phyloP scores from a whole-genome alignment of 306 rosid genomes.

The Fagus sylvatica region DNA sequence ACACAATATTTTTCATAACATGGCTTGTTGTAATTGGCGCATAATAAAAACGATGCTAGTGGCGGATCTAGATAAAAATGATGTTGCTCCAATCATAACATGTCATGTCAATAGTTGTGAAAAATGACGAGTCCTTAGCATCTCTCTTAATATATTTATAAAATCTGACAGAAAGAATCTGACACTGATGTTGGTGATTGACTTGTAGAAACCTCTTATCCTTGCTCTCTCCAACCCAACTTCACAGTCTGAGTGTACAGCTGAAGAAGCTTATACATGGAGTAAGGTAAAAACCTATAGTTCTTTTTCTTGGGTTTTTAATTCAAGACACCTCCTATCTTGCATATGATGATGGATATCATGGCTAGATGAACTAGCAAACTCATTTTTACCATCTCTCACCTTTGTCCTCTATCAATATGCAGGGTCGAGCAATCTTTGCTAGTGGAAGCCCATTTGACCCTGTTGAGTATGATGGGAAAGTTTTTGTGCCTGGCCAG shows the following conservation, averaged over 20 bases:
- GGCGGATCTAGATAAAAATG: too few relatives aligned
- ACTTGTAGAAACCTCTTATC: constrained; percentile 88
- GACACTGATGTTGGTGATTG: constrained; percentile 26
- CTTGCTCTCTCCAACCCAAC: constrained; percentile 98
- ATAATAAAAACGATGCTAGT: too few relatives aligned
- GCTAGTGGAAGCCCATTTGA: constrained; percentile 98
- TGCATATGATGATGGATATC: not conserved
- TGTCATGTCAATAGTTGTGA: too few relatives aligned
- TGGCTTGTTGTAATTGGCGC: too few relatives aligned
- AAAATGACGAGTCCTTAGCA: too few relatives aligned
- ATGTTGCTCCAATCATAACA: too few relatives aligned
- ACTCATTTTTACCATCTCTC: not conserved
- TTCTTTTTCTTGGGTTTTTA: not conserved
- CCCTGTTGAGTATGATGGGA: constrained; percentile 64
- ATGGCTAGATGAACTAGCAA: not conserved
- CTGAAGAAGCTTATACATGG: constrained; percentile 98
- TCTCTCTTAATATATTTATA: too few relatives aligned
- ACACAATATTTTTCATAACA: too few relatives aligned
- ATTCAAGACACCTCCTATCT: constrained; percentile 6
- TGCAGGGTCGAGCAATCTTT: constrained; percentile 83
- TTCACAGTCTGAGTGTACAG: constrained; percentile 97
- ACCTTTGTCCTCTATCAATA: constrained; percentile 15
- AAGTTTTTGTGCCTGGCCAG: constrained; percentile 90
- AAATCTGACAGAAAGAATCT: constrained; percentile 15
- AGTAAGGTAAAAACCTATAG: constrained; percentile 60